Evolutionary conservation across 2,329 filamentous ascomycete species (phyloP).

Genomic region (Pseudocercospora fijiensis): DNA sequence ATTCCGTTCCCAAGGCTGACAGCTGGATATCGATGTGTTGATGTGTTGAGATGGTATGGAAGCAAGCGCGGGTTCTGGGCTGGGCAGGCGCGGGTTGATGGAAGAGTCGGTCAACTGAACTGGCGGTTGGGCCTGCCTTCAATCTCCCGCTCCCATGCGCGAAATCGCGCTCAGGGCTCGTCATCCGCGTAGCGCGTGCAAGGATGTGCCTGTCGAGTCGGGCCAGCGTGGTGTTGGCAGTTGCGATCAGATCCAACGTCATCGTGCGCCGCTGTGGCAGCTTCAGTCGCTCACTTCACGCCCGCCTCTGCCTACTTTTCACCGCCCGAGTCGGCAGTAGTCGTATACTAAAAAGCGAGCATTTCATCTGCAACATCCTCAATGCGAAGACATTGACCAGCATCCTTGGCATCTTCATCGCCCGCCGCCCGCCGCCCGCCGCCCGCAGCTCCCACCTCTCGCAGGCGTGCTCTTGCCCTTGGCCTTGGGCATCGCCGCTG

Average conservation of each 20-base stretch:
- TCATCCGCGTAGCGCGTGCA: not conserved
- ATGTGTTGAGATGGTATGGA: not conserved
- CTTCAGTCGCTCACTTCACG: not conserved
- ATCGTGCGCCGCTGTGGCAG: not conserved
- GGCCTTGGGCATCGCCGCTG: not conserved
- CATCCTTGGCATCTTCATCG: not conserved
- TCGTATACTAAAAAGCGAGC: not conserved
- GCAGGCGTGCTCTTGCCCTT: not conserved
- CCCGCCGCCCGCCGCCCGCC: too few species aligned
- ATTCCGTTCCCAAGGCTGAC: not conserved
- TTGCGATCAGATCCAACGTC: not conserved
- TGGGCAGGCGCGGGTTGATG: not conserved
- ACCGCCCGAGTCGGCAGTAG: not conserved
- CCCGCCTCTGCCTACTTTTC: not conserved
- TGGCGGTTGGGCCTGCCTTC: not conserved
- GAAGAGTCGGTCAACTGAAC: not conserved
- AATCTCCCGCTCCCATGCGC: not conserved
- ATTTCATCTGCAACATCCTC: not conserved
- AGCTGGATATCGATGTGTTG: not conserved
- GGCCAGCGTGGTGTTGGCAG: not conserved
- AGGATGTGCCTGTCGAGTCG: constrained; percentile 5
- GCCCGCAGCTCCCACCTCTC: not conserved
- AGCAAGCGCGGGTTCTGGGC: not conserved
- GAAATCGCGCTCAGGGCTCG: not conserved
- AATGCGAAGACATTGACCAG: not conserved